Evolutionary conservation across 352 stramenopile species (phyloP).

Genomic region (Globisporangium alternatum): DNA sequence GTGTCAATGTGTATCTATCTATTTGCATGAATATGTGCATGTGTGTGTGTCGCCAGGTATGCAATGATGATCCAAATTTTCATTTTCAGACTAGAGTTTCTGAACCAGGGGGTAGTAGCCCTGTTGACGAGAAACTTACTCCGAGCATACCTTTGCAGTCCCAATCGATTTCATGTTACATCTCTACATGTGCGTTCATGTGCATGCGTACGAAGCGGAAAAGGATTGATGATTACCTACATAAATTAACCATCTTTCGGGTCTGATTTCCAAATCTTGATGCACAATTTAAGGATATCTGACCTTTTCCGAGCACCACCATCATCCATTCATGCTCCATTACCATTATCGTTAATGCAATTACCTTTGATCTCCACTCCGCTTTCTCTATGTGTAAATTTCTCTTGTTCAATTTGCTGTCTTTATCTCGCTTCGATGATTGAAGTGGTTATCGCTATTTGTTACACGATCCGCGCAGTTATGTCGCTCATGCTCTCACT

Average conservation of each 20-base stretch:
- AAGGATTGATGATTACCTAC: constrained; percentile 79
- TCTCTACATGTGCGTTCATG: constrained; percentile 12
- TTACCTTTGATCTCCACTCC: not conserved
- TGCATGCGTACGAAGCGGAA: constrained; percentile 15
- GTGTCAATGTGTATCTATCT: not conserved
- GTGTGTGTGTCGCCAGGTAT: constrained; percentile 26
- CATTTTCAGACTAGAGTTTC: constrained; percentile 92
- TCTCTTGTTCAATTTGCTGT: not conserved
- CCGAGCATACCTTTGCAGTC: constrained; percentile 53
- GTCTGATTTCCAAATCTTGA: constrained; percentile 87
- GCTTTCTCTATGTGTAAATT: not conserved
- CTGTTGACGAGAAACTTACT: constrained; percentile 70
- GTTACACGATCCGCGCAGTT: not conserved
- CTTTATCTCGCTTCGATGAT: not conserved
- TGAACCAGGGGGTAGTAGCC: constrained; percentile 88
- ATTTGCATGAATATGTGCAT: not conserved
- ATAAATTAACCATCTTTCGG: constrained; percentile 89
- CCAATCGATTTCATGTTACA: constrained; percentile 11
- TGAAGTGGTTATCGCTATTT: not conserved
- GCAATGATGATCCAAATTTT: constrained; percentile 75
- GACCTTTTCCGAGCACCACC: constrained; percentile 48
- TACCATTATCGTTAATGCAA: constrained; percentile 1
- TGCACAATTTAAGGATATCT: constrained; percentile 76
- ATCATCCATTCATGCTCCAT: not conserved
- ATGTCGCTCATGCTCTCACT: not conserved